Evolutionary conservation across 2,329 filamentous ascomycete genomes (phyloP).

Genomic region (Epichloe sibirici): DNA sequence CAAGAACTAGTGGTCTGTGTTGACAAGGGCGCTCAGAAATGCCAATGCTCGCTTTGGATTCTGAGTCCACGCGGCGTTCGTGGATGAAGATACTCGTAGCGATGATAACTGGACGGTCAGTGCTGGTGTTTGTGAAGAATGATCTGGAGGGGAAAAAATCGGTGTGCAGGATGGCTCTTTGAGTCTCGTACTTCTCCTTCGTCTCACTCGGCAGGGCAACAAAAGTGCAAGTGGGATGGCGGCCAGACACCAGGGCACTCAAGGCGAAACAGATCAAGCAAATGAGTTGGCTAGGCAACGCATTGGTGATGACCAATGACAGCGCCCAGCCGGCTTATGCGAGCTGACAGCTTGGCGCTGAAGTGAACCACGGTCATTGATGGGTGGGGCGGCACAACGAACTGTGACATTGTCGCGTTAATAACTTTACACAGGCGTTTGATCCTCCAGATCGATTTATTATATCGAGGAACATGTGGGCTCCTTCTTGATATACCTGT

Average conservation of each 20-base stretch:
- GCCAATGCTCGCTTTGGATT: background rate
- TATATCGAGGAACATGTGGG: too few species aligned
- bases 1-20: conserved; percentile 1
- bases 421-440: too few species aligned
- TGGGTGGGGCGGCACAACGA: too few species aligned
- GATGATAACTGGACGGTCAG: background rate
- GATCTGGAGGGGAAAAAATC: background rate
- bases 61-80: background rate
- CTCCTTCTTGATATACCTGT: too few species aligned
- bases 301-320: background rate
- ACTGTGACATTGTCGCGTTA: too few species aligned
- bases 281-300: conserved; percentile 26
- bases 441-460: too few species aligned
- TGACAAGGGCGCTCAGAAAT: background rate
- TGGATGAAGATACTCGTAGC: conserved; percentile 1
- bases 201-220: conserved; percentile 6
- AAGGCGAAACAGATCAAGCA: conserved; percentile 14
- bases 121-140: background rate
- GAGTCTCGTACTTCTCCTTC: conserved; percentile 1
- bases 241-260: conserved; percentile 6
- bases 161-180: background rate
- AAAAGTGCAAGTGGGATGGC: conserved; percentile 7
- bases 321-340: background rate
- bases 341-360: background rate
- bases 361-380: background rate